Evolutionary conservation across 768 basidiomycete species (phyloP).

Genomic region (Pseudohyphozyma bogoriensis): DNA sequence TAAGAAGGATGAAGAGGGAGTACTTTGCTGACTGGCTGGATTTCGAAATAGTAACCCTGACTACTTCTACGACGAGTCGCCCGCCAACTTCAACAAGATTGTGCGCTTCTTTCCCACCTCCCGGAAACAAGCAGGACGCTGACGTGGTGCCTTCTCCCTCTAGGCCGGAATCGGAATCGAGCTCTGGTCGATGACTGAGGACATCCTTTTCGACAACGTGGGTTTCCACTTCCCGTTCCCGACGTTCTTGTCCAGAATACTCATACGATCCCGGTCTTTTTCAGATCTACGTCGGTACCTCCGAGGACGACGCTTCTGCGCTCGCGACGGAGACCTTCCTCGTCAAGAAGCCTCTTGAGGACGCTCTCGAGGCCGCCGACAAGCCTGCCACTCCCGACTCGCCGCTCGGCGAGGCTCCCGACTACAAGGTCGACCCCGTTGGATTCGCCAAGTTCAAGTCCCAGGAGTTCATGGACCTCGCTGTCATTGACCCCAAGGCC

Average conservation of each 20-base stretch:
- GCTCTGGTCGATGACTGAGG: slow-evolving; percentile 95
- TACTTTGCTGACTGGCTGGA: neutral
- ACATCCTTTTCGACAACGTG: slow-evolving; percentile 76
- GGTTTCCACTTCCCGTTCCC: neutral
- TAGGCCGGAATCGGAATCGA: slow-evolving; percentile 51
- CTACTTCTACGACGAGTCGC: slow-evolving; percentile 69
- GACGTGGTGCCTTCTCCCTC: neutral
- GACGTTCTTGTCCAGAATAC: neutral
- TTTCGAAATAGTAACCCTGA: slow-evolving; percentile 34
- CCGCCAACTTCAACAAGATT: slow-evolving; percentile 76
- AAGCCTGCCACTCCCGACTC: slow-evolving; percentile 39
- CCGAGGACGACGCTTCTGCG: slow-evolving; percentile 67
- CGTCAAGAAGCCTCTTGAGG: slow-evolving; percentile 76
- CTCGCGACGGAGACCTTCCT: slow-evolving; percentile 82
- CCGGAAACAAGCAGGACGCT: too few species aligned
- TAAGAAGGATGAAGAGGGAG: neutral
- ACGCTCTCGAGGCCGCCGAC: slow-evolving; percentile 41
- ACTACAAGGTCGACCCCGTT: slow-evolving; percentile 64
- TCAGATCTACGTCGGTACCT: slow-evolving; percentile 78
- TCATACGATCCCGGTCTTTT: slow-evolving; percentile 33
- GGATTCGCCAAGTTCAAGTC: slow-evolving; percentile 69
- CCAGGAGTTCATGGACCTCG: slow-evolving; percentile 67
- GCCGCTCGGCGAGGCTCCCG: slow-evolving; percentile 45
- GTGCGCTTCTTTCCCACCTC: slow-evolving; percentile 41
- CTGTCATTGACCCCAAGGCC: slow-evolving; percentile 59